Conservation (phyloP, 2,329 filamentous ascomycete genomes). For the Ophiocordyceps polyrhachis-furcata region DNA sequence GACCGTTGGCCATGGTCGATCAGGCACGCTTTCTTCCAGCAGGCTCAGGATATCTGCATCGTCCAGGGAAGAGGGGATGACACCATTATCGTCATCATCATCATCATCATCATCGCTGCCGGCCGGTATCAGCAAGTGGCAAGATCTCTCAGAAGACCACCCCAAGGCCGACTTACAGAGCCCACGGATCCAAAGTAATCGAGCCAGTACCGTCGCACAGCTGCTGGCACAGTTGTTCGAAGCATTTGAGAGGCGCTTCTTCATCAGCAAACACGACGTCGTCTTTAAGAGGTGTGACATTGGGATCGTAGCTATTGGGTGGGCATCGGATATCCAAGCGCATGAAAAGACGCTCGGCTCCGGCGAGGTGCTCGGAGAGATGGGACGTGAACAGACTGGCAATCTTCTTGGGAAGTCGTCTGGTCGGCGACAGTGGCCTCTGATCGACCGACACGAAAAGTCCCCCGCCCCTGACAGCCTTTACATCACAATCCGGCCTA, state of each 20-base stretch:
- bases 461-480: slow-evolving; percentile 25
- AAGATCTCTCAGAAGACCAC: not conserved
- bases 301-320: slow-evolving; percentile 46
- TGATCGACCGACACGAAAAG: slow-evolving; percentile 50
- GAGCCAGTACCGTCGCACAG: slow-evolving; percentile 14
- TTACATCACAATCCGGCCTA: slow-evolving; percentile 22
- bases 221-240: slow-evolving; percentile 23
- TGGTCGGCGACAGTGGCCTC: slow-evolving; percentile 37
- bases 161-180: not conserved
- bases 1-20: not conserved
- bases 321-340: slow-evolving; percentile 45
- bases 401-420: slow-evolving; percentile 42
- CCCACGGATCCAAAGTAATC: not conserved
- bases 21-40: not conserved
- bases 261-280: slow-evolving; percentile 50
- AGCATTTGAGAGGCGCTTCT: slow-evolving; percentile 21
- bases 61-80: not conserved
- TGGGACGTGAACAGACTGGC: slow-evolving; percentile 30
- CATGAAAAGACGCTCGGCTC: slow-evolving; percentile 33
- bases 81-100: not conserved
- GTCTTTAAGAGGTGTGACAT: slow-evolving; percentile 54
- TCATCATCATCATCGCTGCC: not conserved
- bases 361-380: slow-evolving; percentile 16
- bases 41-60: not conserved
- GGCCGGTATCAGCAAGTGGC: not conserved